Conservation (phyloP, 1,284 basidiomycete genomes). For the Ustilago hordei region DNA sequence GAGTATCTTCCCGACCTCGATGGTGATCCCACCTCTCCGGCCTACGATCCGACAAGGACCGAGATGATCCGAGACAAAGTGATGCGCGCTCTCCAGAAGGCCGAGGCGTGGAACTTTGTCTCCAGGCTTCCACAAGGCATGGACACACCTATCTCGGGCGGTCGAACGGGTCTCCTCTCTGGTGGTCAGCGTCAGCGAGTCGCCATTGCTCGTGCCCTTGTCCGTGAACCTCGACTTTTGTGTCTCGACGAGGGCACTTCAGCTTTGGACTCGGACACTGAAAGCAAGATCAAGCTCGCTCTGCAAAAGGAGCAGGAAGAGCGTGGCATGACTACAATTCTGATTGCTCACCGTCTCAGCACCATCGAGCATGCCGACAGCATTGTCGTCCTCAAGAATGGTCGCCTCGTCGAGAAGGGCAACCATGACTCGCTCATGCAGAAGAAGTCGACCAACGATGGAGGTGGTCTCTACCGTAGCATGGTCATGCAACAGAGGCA, state of each 20-base stretch:
- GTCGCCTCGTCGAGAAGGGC: slow-evolving; percentile 62
- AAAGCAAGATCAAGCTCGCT: slow-evolving; percentile 61
- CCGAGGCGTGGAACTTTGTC: slow-evolving; percentile 71
- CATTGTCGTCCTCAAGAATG: slow-evolving; percentile 63
- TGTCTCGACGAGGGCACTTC: slow-evolving; percentile 67
- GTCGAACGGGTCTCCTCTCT: slow-evolving; percentile 67
- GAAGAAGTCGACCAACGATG: slow-evolving; percentile 13
- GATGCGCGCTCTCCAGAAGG: slow-evolving; percentile 63
- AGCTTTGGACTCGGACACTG: slow-evolving; percentile 65
- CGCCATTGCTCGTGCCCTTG: slow-evolving; percentile 66
- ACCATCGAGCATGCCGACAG: slow-evolving; percentile 66
- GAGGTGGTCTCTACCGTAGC: slow-evolving; percentile 52
- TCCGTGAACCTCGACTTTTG: slow-evolving; percentile 62
- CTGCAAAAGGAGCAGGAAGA: slow-evolving; percentile 62
- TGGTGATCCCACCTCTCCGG: slow-evolving; percentile 22
- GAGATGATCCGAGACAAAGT: slow-evolving; percentile 65
- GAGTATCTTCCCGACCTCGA: slow-evolving; percentile 50
- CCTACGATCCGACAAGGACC: slow-evolving; percentile 32
- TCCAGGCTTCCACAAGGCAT: slow-evolving; percentile 69
- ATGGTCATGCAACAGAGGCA: slow-evolving; percentile 65
- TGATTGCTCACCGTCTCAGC: slow-evolving; percentile 67
- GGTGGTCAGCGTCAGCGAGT: slow-evolving; percentile 68
- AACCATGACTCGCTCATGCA: slow-evolving; percentile 60
- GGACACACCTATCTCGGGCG: slow-evolving; percentile 69
- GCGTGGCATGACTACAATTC: slow-evolving; percentile 65